Percentiles rank a stretch among this genome's conserved stretches.
phyloP scores from a whole-genome alignment of 2,329 filamentous ascomycete species.

The Colletotrichum graminicola region DNA sequence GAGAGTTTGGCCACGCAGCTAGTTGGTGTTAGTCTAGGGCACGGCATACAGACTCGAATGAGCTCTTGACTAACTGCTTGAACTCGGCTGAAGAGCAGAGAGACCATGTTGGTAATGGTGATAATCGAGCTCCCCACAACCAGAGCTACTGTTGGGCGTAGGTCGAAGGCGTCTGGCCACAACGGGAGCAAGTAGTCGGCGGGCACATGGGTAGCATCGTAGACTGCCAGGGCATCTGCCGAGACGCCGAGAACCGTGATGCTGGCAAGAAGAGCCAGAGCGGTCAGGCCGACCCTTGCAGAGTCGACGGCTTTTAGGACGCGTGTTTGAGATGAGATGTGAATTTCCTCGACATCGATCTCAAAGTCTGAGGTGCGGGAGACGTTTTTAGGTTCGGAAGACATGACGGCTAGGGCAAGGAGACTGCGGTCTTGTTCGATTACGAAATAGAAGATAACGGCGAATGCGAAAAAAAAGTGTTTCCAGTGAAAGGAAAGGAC shows the following conservation, averaged over 20 bases:
- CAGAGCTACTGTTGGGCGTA: slow-evolving; percentile 68
- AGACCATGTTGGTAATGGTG: slow-evolving; percentile 60
- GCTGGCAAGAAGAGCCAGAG: slow-evolving; percentile 63
- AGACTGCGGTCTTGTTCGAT: neutral
- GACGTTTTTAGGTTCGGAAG: slow-evolving; percentile 54
- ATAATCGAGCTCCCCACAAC: slow-evolving; percentile 65
- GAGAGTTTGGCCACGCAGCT: slow-evolving; percentile 30
- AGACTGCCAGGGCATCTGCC: slow-evolving; percentile 66
- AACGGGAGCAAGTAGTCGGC: slow-evolving; percentile 63
- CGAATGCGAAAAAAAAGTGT: neutral
- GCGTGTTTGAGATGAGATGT: slow-evolving; percentile 54
- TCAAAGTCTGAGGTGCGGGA: slow-evolving; percentile 63
- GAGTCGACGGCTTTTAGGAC: slow-evolving; percentile 57
- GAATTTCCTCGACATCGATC: slow-evolving; percentile 57
- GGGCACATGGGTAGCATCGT: slow-evolving; percentile 65
- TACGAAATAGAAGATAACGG: neutral
- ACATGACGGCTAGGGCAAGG: slow-evolving; percentile 15
- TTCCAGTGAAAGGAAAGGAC: neutral
- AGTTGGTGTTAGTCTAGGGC: slow-evolving; percentile 9
- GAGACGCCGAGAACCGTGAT: slow-evolving; percentile 67
- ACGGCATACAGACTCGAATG: neutral
- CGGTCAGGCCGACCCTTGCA: slow-evolving; percentile 61
- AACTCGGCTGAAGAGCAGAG: slow-evolving; percentile 63
- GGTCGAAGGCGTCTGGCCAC: slow-evolving; percentile 70
- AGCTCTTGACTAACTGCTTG: slow-evolving; percentile 58